These are phyloP conservation scores for Beverwykella pulmonaria DNA, from an alignment of 495 filamentous ascomycete species.

Conservation along the genomic window DNA sequence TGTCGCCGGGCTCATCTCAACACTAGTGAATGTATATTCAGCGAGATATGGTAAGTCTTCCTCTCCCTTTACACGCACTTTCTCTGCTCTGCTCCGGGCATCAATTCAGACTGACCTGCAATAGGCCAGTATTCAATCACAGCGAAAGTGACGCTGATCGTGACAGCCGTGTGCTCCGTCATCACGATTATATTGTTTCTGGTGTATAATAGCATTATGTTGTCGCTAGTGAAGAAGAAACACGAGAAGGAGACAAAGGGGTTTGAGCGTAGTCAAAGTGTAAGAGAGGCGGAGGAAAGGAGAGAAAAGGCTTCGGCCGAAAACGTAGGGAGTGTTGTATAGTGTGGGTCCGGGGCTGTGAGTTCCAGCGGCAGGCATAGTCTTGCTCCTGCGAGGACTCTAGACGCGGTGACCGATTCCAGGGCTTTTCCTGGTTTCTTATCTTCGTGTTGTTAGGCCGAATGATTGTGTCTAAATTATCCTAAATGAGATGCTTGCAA, in stretches of 20 bases:
- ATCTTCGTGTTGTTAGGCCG: too few species aligned
- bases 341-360: too few species aligned
- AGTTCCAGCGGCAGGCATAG: too few species aligned
- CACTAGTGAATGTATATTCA: conserved; percentile 55
- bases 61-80: neutral
- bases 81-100: neutral
- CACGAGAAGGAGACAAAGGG: conserved; percentile 24
- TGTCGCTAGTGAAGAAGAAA: conserved; percentile 41
- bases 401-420: too few species aligned
- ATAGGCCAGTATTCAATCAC: conserved; percentile 42
- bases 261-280: neutral
- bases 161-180: conserved; percentile 31
- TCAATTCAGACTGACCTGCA: neutral
- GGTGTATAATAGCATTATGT: conserved; percentile 44
- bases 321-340: neutral
- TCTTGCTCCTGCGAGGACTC: too few species aligned
- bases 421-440: too few species aligned
- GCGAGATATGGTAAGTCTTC: conserved; percentile 46
- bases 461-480: too few species aligned
- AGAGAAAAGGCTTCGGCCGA: neutral
- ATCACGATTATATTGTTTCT: conserved; percentile 40
- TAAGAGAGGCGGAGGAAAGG: conserved; percentile 3
- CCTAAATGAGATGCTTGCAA: too few species aligned
- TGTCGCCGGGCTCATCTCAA: conserved; percentile 53
- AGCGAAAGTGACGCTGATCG: conserved; percentile 48